Base-by-base conservation (phyloP, 1,139 yeast genomes). In the Debaryomyces nepalensis region DNA sequence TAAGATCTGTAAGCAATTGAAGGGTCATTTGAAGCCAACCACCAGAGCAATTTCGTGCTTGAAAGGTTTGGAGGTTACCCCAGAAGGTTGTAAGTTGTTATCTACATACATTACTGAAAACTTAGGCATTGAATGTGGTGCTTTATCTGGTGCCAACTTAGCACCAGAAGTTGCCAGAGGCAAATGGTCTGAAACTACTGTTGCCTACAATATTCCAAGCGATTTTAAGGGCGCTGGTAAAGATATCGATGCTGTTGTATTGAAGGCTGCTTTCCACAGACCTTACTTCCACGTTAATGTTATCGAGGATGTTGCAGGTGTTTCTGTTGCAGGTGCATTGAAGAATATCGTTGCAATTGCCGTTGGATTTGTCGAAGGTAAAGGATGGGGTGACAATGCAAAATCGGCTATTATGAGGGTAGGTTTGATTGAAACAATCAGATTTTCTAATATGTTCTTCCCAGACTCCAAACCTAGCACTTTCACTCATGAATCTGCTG, bases 381-480 rank as follows among this genome's bases (percentile, higher is more conserved):
- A 64, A 43, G 76, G 76, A 18, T 73, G 79, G 79, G 79, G 79
- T 50, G 79, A 73, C 55, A 73, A 73, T 49, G 79, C 79, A 38
- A 73, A 73, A 55, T 69, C 77, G 11, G 79, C 78, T 34, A 66
- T 73, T 43, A 73, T 73, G 79, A 61, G 79, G 54, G 66, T 72
- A 40, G 79, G 79, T 3, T 61, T 73, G 41, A 55, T 66, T 44
- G 79, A 73, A 53, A 71, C 65, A 42, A 71, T 73, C 51, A 62
- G 63, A 42, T 73, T 73, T 47, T 68, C 77, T 15, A 59, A 62
- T 44, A 61, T 58, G 23, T 71, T 70, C 46, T 69, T 70, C 67
- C 75, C 76, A 4, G 70, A 69, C 43, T 70, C 77, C 7, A 46
- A 60, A 39, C 55, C 65, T 12, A 46, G 61, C 22, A 73, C 78